Base-by-base conservation (phyloP, 148 eudicot genomes). In the Chenopodium suecicum region DNA sequence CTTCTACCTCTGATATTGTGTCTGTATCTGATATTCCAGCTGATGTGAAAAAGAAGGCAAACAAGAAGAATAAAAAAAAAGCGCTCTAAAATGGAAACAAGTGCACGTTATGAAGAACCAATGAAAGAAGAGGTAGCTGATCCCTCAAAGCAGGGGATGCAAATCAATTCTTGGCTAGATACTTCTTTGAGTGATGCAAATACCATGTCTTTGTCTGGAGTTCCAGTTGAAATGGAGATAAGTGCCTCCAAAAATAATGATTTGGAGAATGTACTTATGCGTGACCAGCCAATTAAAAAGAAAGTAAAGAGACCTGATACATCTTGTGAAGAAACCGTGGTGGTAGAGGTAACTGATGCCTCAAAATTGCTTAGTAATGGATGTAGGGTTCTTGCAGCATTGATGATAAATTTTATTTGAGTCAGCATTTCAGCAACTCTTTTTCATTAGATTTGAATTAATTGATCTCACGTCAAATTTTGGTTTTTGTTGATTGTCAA, bases 1-100 rank as follows among this genome's bases (percentile, higher is more conserved):
- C 75, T 48, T 78, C 84, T 31, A 78, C 70, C 34, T 78, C 84
- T 46, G 32, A 47, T 54, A 62, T 56, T 76, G 65, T 75, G 68
- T 16, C 81, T 46, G 74, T 65, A 23, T 48, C 50, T 13, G 78
- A 67, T 7, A 27, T 75, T 80, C 29, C 83, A 29, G 80, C 64
- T 74, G 65, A 71, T 76, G 58, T 74, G 70, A 81, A 32, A 74
- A 65, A 66, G 69, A 81, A 14, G 56, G 11, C 54, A 19, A 31
- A n/a, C 78, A 76, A 71, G 77, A 31, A 31, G 32, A 31, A 31
- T 31, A 31, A 31, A 31, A 31, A 31, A 31, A 31, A 31, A 31
- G 32, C 32, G 32, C 32, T 31, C 32, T 31, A 31, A 31, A 7
- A n/a, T 70, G 32, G 32, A 31, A 31, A 31, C 32, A 31, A 31